phyloP scores from a whole-genome alignment of 352 stramenopile species.

The Achlya hypogyna region DNA sequence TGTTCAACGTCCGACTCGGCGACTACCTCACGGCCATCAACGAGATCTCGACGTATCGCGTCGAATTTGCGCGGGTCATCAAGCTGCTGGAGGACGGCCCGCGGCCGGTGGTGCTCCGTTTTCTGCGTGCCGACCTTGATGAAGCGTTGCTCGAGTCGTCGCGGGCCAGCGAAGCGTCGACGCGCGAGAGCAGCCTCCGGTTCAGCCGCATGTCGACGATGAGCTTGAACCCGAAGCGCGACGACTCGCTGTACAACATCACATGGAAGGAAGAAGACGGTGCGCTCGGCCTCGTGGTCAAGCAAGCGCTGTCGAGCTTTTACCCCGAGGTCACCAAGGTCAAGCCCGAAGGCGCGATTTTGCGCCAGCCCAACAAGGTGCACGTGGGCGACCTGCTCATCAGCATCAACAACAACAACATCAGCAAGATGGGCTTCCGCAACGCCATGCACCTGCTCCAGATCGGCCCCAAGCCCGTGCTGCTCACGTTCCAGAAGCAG shows the following conservation, averaged over 20 bases:
- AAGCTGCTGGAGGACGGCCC: slow-evolving; percentile 1
- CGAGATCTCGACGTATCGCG: slow-evolving; percentile 4
- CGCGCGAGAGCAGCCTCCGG: slow-evolving; percentile 30
- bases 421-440: slow-evolving; percentile 84
- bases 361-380: slow-evolving; percentile 51
- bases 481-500: slow-evolving; percentile 69
- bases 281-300: slow-evolving; percentile 76
- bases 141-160: slow-evolving; percentile 24
- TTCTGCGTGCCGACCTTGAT: not conserved
- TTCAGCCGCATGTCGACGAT: slow-evolving; percentile 40
- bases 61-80: not conserved
- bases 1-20: slow-evolving; percentile 6
- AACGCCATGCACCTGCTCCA: slow-evolving; percentile 78
- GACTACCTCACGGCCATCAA: slow-evolving; percentile 19
- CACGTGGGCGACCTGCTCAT: slow-evolving; percentile 73
- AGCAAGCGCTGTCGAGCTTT: slow-evolving; percentile 49
- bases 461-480: slow-evolving; percentile 74
- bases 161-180: slow-evolving; percentile 71
- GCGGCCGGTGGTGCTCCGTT: slow-evolving; percentile 9
- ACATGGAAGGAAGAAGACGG: slow-evolving; percentile 85
- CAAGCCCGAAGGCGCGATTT: slow-evolving; percentile 72
- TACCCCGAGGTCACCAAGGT: slow-evolving; percentile 83
- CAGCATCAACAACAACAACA: slow-evolving; percentile 90
- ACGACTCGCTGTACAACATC: slow-evolving; percentile 80
- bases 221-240: slow-evolving; percentile 36